Percentiles rank a stretch among this genome's conserved stretches.
Evolutionary conservation across 805 yeast species (phyloP).

Genomic region (Yarrowia deformans): DNA sequence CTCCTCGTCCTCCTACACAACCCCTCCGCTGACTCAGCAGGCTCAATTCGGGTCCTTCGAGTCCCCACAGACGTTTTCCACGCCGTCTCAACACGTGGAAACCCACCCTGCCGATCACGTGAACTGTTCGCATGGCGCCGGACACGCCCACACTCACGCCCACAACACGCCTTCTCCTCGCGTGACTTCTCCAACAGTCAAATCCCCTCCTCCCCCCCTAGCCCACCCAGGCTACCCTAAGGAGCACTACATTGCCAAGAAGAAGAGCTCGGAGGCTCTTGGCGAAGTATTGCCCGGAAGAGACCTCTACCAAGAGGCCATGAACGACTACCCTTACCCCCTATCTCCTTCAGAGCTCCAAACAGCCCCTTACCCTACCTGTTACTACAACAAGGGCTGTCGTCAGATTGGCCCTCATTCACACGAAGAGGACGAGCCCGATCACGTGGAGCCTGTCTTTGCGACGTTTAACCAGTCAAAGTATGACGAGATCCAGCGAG

Average conservation of each 20-base stretch:
- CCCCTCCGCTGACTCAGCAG: neutral
- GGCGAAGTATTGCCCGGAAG: neutral
- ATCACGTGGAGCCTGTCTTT: neutral
- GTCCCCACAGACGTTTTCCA: neutral
- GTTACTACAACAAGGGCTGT: slow-evolving; percentile 11
- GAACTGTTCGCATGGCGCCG: slow-evolving; percentile 6
- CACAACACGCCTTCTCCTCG: neutral
- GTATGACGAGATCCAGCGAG: neutral
- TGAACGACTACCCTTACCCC: slow-evolving; percentile 11
- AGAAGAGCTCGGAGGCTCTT: neutral
- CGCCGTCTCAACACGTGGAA: neutral
- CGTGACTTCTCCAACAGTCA: neutral
- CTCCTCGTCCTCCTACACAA: neutral
- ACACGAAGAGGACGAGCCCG: neutral
- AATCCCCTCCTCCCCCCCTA: neutral
- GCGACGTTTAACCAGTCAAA: slow-evolving; percentile 1
- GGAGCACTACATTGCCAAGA: slow-evolving; percentile 12
- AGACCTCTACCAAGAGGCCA: neutral
- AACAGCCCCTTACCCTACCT: slow-evolving; percentile 16
- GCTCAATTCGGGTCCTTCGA: neutral
- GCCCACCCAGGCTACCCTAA: slow-evolving; percentile 25
- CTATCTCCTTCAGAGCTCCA: neutral
- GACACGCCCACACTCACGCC: neutral
- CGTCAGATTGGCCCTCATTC: slow-evolving; percentile 9
- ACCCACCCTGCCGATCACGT: slow-evolving; percentile 23